Conservation (phyloP, 768 basidiomycete genomes). For the Kwoniella heveanensis region DNA sequence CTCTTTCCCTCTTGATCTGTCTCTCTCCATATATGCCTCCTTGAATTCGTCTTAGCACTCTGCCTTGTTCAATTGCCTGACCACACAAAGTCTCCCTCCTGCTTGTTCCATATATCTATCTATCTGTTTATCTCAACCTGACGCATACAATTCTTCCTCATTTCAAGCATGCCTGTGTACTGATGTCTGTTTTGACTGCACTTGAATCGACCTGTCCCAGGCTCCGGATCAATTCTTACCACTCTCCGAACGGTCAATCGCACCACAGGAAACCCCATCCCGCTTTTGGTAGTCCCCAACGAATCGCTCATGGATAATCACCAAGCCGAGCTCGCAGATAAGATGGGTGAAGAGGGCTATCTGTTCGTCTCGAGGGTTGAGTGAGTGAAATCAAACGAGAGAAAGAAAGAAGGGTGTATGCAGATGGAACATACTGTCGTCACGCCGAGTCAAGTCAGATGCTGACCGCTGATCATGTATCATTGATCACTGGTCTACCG, state of each 20-base stretch:
- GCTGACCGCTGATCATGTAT: too few species aligned
- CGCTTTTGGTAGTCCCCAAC: conserved; percentile 87
- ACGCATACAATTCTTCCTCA: too few species aligned
- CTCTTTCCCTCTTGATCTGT: neutral
- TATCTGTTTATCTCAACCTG: too few species aligned
- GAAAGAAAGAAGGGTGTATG: neutral
- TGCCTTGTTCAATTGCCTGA: too few species aligned
- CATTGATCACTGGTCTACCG: too few species aligned
- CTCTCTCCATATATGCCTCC: too few species aligned
- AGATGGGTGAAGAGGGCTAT: conserved; percentile 58
- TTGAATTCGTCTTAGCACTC: too few species aligned
- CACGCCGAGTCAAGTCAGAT: neutral
- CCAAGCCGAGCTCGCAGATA: conserved; percentile 81
- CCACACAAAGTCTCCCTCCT: too few species aligned
- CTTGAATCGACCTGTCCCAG: too few species aligned
- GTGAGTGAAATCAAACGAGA: conserved; percentile 35
- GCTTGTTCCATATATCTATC: too few species aligned
- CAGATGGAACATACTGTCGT: neutral
- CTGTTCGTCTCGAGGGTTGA: conserved; percentile 35
- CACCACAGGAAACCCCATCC: conserved; percentile 59
- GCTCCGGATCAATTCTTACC: conserved; percentile 91
- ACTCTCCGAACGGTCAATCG: conserved; percentile 64
- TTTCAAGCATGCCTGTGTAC: too few species aligned
- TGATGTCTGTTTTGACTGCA: too few species aligned
- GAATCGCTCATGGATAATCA: conserved; percentile 86